These are phyloP conservation scores for Cymodocea nodosa DNA, from an alignment of 116 monocot genomes.

Conservation along the genomic window DNA sequence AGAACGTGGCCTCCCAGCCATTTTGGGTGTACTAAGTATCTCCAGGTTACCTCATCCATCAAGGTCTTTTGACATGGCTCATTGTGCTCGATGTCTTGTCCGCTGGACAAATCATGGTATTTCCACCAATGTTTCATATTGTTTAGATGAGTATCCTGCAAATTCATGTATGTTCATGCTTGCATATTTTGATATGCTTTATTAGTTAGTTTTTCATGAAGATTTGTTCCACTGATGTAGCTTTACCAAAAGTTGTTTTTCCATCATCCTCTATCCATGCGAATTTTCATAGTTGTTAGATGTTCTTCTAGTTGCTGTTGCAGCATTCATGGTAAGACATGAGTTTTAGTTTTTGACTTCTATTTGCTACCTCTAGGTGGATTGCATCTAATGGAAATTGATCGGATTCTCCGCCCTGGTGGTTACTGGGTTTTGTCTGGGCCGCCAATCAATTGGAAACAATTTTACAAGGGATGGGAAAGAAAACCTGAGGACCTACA, in stretches of 20 bases:
- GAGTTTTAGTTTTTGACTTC: not conserved
- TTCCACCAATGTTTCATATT: not conserved
- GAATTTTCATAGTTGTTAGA: no score
- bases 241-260: no score
- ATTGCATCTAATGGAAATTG: slow-evolving; percentile 69
- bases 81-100: slow-evolving; percentile 76
- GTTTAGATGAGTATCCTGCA: not conserved
- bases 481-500: slow-evolving; percentile 43
- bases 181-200: not conserved
- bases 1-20: slow-evolving; percentile 78
- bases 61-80: slow-evolving; percentile 77
- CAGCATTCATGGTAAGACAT: no score
- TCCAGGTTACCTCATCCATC: slow-evolving; percentile 67
- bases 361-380: slow-evolving; percentile 28
- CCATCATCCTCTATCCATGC: no score
- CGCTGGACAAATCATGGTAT: slow-evolving; percentile 64
- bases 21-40: slow-evolving; percentile 56
- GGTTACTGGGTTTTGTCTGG: slow-evolving; percentile 89
- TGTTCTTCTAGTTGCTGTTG: no score
- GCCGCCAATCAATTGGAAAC: slow-evolving; percentile 80
- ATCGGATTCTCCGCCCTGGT: slow-evolving; percentile 86
- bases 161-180: not conserved
- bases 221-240: no score
- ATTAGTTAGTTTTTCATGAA: not conserved
- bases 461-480: slow-evolving; percentile 49